phyloP scores from a whole-genome alignment of 1,139 yeast genomes.

The Diutina pseudorugosa region DNA sequence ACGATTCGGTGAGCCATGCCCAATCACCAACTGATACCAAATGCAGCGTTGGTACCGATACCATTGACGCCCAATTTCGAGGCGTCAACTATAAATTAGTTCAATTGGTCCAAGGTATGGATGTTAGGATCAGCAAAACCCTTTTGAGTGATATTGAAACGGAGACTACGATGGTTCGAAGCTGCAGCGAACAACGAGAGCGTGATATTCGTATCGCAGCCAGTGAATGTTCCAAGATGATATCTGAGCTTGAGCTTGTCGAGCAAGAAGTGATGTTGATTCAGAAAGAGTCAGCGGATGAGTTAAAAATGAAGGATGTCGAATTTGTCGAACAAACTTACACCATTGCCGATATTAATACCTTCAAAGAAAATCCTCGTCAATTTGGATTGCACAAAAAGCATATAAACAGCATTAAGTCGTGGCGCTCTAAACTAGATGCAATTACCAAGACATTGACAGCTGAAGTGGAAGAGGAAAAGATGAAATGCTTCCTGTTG shows the following conservation, averaged over 20 bases:
- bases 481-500: conserved; percentile 26
- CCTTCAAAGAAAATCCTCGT: conserved; percentile 15
- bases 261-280: background rate
- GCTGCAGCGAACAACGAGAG: background rate
- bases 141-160: background rate
- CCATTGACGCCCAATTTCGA: background rate
- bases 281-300: background rate
- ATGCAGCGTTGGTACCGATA: background rate
- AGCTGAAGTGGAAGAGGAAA: conserved; percentile 20
- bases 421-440: conserved; percentile 17
- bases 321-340: background rate
- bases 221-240: background rate
- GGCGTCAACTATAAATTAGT: background rate
- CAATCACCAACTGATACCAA: background rate
- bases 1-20: background rate
- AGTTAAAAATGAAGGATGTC: background rate
- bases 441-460: conserved; percentile 21
- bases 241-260: background rate
- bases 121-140: background rate
- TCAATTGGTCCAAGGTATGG: background rate
- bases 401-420: conserved; percentile 21
- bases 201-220: background rate
- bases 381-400: conserved; percentile 28
- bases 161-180: background rate
- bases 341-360: background rate